Evolutionary conservation across 768 basidiomycete genomes (phyloP).

Genomic region (Trametes sanguinea): DNA sequence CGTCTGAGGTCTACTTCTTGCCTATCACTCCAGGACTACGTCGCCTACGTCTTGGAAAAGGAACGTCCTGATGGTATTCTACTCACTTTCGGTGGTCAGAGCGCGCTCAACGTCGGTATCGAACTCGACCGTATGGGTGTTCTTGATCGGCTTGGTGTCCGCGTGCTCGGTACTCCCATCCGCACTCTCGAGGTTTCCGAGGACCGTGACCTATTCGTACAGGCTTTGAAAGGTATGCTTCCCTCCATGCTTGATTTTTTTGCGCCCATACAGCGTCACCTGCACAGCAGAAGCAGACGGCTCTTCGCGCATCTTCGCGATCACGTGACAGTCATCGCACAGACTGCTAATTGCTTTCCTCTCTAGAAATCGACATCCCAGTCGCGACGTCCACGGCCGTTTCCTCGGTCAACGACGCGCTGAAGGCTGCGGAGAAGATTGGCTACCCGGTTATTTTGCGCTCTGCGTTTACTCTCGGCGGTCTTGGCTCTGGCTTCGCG

Average conservation of each 20-base stretch:
- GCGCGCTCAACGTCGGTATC: slow-evolving; percentile 96
- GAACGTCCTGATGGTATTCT: slow-evolving; percentile 97
- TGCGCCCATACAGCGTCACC: neutral
- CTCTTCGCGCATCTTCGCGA: neutral
- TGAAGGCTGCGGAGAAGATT: slow-evolving; percentile 86
- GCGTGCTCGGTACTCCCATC: slow-evolving; percentile 94
- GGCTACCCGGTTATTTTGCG: slow-evolving; percentile 98
- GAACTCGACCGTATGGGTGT: slow-evolving; percentile 96
- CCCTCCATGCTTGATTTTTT: neutral
- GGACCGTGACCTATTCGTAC: slow-evolving; percentile 93
- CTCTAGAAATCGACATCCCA: slow-evolving; percentile 91
- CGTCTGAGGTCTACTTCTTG: slow-evolving; percentile 95
- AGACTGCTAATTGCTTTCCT: neutral
- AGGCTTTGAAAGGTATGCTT: slow-evolving; percentile 87
- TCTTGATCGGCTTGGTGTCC: slow-evolving; percentile 87
- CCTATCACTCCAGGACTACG: slow-evolving; percentile 96
- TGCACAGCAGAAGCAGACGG: too few species aligned
- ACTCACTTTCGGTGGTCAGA: slow-evolving; percentile 97
- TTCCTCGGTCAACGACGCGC: slow-evolving; percentile 90
- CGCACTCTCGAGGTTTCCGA: slow-evolving; percentile 95
- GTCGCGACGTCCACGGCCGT: slow-evolving; percentile 96
- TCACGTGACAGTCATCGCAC: neutral
- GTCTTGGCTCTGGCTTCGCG: slow-evolving; percentile 97
- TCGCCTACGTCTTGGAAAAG: slow-evolving; percentile 98
- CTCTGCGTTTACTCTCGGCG: slow-evolving; percentile 95